A percentile compares a stretch with the other conserved stretches of the same genome.
phyloP scores from a whole-genome alignment of 164 flowering plant species.

The Saururus chinensis region DNA sequence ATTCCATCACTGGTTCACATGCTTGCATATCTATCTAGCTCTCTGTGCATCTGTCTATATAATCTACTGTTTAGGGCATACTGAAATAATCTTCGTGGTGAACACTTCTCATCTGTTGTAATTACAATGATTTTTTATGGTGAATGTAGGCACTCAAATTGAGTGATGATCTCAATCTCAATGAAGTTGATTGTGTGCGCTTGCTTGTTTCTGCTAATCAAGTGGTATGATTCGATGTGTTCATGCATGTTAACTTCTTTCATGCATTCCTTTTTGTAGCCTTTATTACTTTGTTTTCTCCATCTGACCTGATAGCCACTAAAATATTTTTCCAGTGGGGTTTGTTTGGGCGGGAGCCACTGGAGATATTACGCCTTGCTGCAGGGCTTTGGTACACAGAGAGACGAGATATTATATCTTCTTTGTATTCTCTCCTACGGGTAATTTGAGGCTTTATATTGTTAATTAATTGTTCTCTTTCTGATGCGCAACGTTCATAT shows the following conservation, averaged over 20 bases:
- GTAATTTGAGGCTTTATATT: constrained; percentile 21
- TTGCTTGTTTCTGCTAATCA: constrained; percentile 87
- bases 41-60: too few species aligned
- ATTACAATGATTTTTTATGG: neutral
- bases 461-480: neutral
- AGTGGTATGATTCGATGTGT: constrained; percentile 37
- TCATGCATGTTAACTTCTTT: neutral
- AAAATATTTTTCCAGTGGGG: constrained; percentile 51
- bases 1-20: too few species aligned
- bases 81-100: too few species aligned
- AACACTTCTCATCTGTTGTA: too few species aligned
- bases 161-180: constrained; percentile 93
- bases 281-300: neutral
- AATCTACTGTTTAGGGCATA: too few species aligned
- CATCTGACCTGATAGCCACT: neutral
- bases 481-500: too few species aligned
- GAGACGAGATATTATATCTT: constrained; percentile 73
- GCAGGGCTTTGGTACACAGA: constrained; percentile 98
- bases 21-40: too few species aligned
- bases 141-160: constrained; percentile 57
- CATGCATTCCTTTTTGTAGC: too few species aligned
- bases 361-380: constrained; percentile 81
- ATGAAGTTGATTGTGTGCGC: constrained; percentile 80
- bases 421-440: constrained; percentile 66
- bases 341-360: constrained; percentile 71